Evolutionary conservation across 1,284 basidiomycete species (phyloP), one percentile per base, ranked within the genome.

Genomic region (Tylopilus sp.): DNA sequence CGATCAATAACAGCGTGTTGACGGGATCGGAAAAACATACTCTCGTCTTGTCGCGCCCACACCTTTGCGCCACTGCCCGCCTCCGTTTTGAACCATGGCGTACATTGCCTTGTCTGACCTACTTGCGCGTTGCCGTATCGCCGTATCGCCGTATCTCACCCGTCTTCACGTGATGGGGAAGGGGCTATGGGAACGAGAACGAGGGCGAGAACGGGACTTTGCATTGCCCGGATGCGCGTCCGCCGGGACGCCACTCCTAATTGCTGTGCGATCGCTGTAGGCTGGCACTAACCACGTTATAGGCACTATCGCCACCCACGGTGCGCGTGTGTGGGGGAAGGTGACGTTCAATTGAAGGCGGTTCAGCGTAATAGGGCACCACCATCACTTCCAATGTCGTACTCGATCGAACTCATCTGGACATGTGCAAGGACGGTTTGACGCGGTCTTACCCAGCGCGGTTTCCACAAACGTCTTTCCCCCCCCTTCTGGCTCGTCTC

Each of bases 171-270:
- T 56, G 52, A 38, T 11, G 42, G 33, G 10, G 24, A 2, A 29
- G 21, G 21, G 26, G 26, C 7, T 46, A 55, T 54, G 54, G 52
- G 53, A 59, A 55, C 20, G 18, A 35, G 21, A 24, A 24, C 21
- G 21, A 35, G 21, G 6, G 6, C 21, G 21, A 46, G 53, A 59
- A 55, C 20, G 18, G 36, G 8, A 5, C 34, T 9, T 21, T 15
- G 26, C 36, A n/a, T 17, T 24, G 28, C 30, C 18, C 31, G 31
- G 26, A 54, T 33, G 46, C 35, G 52, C 31, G 46, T 56, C 26
- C 38, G 46, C 46, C 46, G 48, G 48, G 29, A 44, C 11, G 18
- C 3, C 29, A 24, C 2, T 15, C n/a, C 7, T 28, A 21, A 24
- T n/a, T 17, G 26, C 28, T 46, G 41, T 52, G 44, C n/a, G 14